Conservation (phyloP, 2,329 filamentous ascomycete genomes). For the Venturia effusa region DNA sequence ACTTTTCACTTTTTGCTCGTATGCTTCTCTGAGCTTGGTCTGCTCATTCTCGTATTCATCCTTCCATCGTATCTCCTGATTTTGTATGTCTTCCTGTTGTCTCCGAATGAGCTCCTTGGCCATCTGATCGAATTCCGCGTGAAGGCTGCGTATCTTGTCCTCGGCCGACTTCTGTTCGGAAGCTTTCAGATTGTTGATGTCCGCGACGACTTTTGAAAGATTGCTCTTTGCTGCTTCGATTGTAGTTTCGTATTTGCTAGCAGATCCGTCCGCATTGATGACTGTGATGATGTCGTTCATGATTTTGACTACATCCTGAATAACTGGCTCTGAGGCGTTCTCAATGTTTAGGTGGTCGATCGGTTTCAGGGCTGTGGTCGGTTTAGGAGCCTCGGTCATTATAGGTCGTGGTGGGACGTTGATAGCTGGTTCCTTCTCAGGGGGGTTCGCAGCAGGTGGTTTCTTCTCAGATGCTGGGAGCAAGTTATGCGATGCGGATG, state of each 20-base stretch:
- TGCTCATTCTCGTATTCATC: conserved; percentile 84
- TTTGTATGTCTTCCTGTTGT: conserved; percentile 72
- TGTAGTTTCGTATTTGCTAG: conserved; percentile 64
- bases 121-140: conserved; percentile 74
- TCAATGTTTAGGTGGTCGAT: conserved; percentile 70
- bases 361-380: conserved; percentile 38
- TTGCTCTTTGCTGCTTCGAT: conserved; percentile 80
- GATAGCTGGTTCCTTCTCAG: conserved; percentile 8
- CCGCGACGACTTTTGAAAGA: conserved; percentile 63
- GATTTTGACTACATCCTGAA: conserved; percentile 89
- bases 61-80: conserved; percentile 73
- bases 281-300: conserved; percentile 93
- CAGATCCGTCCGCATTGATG: conserved; percentile 75
- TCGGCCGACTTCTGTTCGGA: conserved; percentile 61
- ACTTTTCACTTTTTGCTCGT: conserved; percentile 67
- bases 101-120: conserved; percentile 79
- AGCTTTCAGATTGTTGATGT: conserved; percentile 64
- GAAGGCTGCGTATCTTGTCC: conserved; percentile 57
- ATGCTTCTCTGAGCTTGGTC: conserved; percentile 63
- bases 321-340: conserved; percentile 71
- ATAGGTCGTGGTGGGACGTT: conserved; percentile 8
- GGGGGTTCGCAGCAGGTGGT: conserved; percentile 14
- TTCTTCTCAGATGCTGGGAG: conserved; percentile 20
- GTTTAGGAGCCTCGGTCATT: conserved; percentile 14
- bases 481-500: conserved; percentile 16